Base-by-base conservation (phyloP, 139 green algal genomes). In the Coccomyxa sp. region DNA sequence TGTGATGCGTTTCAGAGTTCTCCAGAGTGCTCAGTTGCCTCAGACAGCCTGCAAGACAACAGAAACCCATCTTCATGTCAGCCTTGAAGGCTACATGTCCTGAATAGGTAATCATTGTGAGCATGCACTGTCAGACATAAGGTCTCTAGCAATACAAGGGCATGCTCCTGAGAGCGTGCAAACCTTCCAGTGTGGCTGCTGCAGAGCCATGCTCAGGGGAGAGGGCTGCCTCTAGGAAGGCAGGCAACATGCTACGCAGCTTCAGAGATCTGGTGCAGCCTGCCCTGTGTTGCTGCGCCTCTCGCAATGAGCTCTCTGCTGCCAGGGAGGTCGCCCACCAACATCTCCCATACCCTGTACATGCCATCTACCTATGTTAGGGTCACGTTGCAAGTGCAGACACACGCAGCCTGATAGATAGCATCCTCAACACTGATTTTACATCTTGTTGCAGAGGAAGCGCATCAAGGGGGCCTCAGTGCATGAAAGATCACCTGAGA, bases 241-340 rank as follows among this genome's bases (percentile, higher is more conserved):
- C 29, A 58, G 55, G 75, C 27, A 74, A 40, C 27, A 79, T 54
- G 14, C 29, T 34, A 70, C 75, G 75, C 70, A 81, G 75, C 7
- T 80, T 69, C 37, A 87, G 78, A 8, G 79, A 78, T 4, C 55
- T 44, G 0, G 35, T 33, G 50, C 68, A 68, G 7, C 39, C 39
- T 27, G 24, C 41, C 6, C 86, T 75, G 77, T 82, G 78, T 5
- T 55, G 18, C 0, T 68, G 76, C 0, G 87, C 89, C 29, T 72
- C 64, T 7, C 55, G 33, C 8, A 12, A 5, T 29, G 69, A 7
- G 9, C 38, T 33, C 78, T 90, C 85, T 0, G 88, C 85, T 29
- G 83, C 81, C 34, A 37, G 8, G 7, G 79, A 54, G 29, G 27
- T 22, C 8, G 76, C 44, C 88, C 86, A 92, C 86, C 86, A 91